Percentiles rank a stretch among this genome's conserved stretches.
phyloP scores from a whole-genome alignment of 2,329 filamentous ascomycete genomes.

The Fusarium sp. region DNA sequence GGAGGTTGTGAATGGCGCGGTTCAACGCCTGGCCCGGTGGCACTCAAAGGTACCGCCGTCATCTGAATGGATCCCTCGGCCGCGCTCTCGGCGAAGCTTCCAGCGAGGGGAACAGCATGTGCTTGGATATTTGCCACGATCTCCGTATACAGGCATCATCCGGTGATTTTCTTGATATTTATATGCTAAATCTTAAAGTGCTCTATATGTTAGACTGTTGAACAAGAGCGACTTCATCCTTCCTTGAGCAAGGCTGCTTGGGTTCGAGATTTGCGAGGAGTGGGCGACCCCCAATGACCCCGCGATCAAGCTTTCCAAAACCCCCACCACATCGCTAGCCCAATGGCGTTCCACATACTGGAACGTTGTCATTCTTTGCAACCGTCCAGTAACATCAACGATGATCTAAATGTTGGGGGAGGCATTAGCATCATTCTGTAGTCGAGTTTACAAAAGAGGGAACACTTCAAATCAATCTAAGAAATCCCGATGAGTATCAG shows the following conservation, averaged over 20 bases:
- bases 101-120: conserved; percentile 23
- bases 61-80: conserved; percentile 37
- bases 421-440: not conserved
- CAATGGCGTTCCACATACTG: not conserved
- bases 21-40: conserved; percentile 27
- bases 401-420: not conserved
- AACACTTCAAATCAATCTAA: not conserved
- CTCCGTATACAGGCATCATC: not conserved
- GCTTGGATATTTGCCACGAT: not conserved
- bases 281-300: not conserved
- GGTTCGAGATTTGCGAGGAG: not conserved
- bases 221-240: not conserved
- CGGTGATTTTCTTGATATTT: not conserved
- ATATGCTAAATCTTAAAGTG: not conserved
- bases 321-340: not conserved
- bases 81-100: conserved; percentile 39
- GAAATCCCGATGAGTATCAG: not conserved
- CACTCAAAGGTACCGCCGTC: conserved; percentile 12
- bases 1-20: conserved; percentile 37
- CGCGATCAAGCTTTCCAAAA: not conserved
- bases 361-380: not conserved
- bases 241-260: not conserved
- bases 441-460: not conserved
- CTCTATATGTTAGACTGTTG: not conserved
- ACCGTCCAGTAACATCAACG: not conserved